Percentiles rank a stretch among this genome's conserved stretches.
phyloP scores from a whole-genome alignment of 176 grass and related monocot species.

The Juncus effusus region DNA sequence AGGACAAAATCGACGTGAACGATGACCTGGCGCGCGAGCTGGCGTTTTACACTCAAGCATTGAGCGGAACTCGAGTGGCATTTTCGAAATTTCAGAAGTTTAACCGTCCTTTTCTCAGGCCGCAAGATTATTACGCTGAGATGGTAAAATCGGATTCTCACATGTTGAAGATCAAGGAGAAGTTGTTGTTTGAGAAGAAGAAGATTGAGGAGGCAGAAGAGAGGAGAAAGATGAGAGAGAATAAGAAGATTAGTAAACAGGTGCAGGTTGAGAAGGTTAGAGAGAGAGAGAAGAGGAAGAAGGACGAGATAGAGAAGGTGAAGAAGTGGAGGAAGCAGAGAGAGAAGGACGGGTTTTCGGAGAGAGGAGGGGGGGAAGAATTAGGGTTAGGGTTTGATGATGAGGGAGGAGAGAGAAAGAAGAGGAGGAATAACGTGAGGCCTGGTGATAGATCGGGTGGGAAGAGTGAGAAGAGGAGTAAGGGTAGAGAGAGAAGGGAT shows the following conservation, averaged over 20 bases:
- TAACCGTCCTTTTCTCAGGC: constrained; percentile 72
- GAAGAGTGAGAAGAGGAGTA: constrained; percentile 46
- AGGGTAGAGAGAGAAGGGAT: constrained; percentile 55
- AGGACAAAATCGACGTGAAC: constrained; percentile 65
- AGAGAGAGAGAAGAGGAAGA: constrained; percentile 80
- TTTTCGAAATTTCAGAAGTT: constrained; percentile 63
- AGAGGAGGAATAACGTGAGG: constrained; percentile 49
- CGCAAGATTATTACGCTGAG: constrained; percentile 81
- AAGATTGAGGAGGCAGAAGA: constrained; percentile 86
- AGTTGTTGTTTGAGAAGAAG: constrained; percentile 75
- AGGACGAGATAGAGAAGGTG: constrained; percentile 87
- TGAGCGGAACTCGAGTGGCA: constrained; percentile 61
- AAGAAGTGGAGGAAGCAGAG: constrained; percentile 99
- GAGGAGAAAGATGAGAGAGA: constrained; percentile 78
- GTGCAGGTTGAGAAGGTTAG: constrained; percentile 72
- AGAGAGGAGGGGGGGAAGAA: constrained; percentile 39
- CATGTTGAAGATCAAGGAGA: constrained; percentile 91
- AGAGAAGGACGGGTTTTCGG: constrained; percentile 63
- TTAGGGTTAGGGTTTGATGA: constrained; percentile 50
- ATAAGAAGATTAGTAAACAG: constrained; percentile 72
- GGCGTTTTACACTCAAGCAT: constrained; percentile 83
- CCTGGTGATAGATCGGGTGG: constrained; percentile 74
- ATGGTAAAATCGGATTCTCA: constrained; percentile 92
- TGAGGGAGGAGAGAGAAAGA: constrained; percentile 43
- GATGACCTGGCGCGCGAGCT: constrained; percentile 84